phyloP scores from a whole-genome alignment of 2,329 filamentous ascomycete species.

The Cladosporium velox region DNA sequence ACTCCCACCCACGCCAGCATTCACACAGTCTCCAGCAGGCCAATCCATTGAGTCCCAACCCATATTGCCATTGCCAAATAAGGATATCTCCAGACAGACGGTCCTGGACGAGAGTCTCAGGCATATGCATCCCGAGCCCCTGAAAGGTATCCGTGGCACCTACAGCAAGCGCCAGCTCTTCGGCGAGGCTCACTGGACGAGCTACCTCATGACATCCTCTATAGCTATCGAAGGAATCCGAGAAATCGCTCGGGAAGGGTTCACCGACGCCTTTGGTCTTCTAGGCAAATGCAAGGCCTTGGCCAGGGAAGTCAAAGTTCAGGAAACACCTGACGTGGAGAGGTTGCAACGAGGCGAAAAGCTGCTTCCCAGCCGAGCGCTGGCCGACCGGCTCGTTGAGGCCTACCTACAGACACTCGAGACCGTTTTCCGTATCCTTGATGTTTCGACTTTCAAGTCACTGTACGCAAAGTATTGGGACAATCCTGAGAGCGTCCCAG shows the following conservation, averaged over 20 bases:
- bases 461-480: conserved; percentile 15
- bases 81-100: background rate
- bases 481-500: background rate
- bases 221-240: conserved; percentile 18
- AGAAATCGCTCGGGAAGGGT: conserved; percentile 12
- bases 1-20: conserved; percentile 10
- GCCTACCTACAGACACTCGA: conserved; percentile 14
- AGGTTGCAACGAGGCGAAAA: conserved; percentile 5
- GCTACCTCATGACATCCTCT: conserved; percentile 8
- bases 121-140: background rate
- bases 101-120: background rate
- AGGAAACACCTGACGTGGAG: conserved; percentile 8
- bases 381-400: conserved; percentile 15
- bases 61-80: background rate
- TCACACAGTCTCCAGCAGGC: conserved; percentile 10
- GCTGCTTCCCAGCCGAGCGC: conserved; percentile 2
- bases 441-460: conserved; percentile 2
- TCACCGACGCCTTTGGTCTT: conserved; percentile 14
- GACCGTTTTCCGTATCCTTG: conserved; percentile 4
- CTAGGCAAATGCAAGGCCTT: conserved; percentile 16
- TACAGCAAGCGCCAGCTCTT: conserved; percentile 11
- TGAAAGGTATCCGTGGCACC: conserved; percentile 13
- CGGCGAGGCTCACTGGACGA: conserved; percentile 17
- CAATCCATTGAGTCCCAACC: background rate
- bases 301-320: conserved; percentile 16